Evolutionary conservation across 1,284 basidiomycete genomes (phyloP), one percentile per base, ranked within the genome.

Genomic region (Microbotryum saponariae): DNA sequence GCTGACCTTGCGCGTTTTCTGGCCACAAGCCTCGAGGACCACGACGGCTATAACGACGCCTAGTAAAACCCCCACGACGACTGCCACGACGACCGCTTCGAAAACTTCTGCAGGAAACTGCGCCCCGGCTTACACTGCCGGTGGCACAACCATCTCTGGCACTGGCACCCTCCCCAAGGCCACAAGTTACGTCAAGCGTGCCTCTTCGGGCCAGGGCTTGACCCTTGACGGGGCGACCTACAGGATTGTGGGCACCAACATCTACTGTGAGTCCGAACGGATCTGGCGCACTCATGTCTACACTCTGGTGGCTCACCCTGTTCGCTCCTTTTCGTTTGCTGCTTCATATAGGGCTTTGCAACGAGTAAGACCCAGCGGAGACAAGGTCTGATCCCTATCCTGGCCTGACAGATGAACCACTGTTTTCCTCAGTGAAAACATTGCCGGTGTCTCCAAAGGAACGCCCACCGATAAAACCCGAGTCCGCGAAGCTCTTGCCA

Each of bases 241-340:
- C 56, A 31, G 57, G 18, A 59, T 67, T 23, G 68, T 64, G 18
- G 68, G 68, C 1, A 63, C 65, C 4, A 69, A 21, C 18, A 53
- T 31, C 21, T 53, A 25, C 51, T 31, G 58, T 64, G 37, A 23
- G 61, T 58, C 7, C 21, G 31, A 37, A 27, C 9, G 12, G 18
- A 12, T 31, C 5, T 4, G 4, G 10, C 20, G 10, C 6, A 20
- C 3, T n/a, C 25, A 9, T 9, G 4, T 6, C 12, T 6, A 14
- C 10, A 3, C 20, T 14, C 16, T 21, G 2, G 25, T 4, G 3
- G 23, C 2, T 29, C 14, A 45, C 10, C n/a, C n/a, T 20, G 23
- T 10, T 23, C 7, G 10, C 51, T 51, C 8, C 8, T 27, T 16
- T 21, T 29, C 6, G 5, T 4, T 4, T 64, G 57, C 58, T 66